Evolutionary conservation across 352 stramenopile species (phyloP).

Genomic region (Phytophthora sojae): DNA sequence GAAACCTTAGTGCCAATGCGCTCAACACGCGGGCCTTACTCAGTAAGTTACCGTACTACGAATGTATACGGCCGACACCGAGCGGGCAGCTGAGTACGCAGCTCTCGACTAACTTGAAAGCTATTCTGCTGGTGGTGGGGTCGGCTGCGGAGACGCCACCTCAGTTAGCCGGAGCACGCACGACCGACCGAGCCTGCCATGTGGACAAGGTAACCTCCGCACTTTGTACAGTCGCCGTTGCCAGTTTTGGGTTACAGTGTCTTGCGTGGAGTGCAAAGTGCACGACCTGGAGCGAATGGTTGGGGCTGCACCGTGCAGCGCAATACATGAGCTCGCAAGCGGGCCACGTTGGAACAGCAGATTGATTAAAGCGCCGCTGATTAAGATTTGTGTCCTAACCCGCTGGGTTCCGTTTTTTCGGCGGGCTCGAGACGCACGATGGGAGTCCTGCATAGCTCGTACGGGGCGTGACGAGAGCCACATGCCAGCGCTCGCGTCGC

Average conservation of each 20-base stretch:
- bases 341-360: slow-evolving; percentile 9
- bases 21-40: too few species aligned
- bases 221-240: neutral
- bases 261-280: neutral
- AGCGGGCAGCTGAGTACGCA: too few species aligned
- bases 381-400: slow-evolving; percentile 27
- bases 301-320: neutral
- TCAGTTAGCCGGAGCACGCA: neutral
- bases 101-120: too few species aligned
- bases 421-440: slow-evolving; percentile 14
- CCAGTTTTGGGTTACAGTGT: neutral
- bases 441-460: slow-evolving; percentile 24
- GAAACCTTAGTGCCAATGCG: too few species aligned
- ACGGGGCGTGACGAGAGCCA: slow-evolving; percentile 4
- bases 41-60: too few species aligned
- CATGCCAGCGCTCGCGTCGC: neutral
- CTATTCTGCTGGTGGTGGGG: too few species aligned
- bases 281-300: neutral
- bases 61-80: too few species aligned
- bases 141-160: neutral
- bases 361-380: slow-evolving; percentile 10
- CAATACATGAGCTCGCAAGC: neutral
- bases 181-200: neutral
- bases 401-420: slow-evolving; percentile 22
- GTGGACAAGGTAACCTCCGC: neutral